phyloP scores from a whole-genome alignment of 257 asterid species.

The Solanum appendiculatum region DNA sequence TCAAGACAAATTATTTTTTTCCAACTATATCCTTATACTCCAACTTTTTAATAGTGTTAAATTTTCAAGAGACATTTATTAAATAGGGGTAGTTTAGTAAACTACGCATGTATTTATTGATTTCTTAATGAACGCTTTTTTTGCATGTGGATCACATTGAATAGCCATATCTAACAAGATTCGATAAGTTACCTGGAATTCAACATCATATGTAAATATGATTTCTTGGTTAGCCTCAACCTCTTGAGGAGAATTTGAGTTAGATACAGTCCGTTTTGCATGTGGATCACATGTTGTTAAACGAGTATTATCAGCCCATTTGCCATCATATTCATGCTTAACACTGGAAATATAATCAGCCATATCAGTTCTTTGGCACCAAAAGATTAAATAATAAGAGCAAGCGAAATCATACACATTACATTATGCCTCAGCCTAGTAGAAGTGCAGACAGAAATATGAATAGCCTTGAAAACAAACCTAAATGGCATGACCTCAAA shows the following conservation, averaged over 20 bases:
- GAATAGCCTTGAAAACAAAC: slow-evolving; percentile 9
- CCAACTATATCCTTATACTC: not conserved
- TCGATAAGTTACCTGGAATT: slow-evolving; percentile 34
- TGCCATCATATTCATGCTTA: slow-evolving; percentile 59
- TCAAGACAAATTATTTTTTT: not conserved
- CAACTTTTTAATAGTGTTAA: not conserved
- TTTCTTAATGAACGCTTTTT: not conserved
- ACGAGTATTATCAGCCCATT: slow-evolving; percentile 35
- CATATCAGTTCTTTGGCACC: not conserved
- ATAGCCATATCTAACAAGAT: not conserved
- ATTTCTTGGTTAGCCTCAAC: slow-evolving; percentile 59
- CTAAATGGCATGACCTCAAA: slow-evolving; percentile 70
- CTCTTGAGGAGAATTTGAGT: slow-evolving; percentile 59
- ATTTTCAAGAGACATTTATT: not conserved
- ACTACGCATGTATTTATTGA: not conserved
- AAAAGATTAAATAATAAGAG: not conserved
- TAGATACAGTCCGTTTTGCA: slow-evolving; percentile 38
- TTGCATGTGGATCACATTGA: not conserved
- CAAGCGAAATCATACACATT: not conserved
- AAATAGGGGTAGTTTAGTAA: not conserved
- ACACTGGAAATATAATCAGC: slow-evolving; percentile 25
- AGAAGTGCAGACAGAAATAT: not conserved
- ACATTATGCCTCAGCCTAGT: not conserved
- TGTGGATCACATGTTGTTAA: slow-evolving; percentile 60
- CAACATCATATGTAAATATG: slow-evolving; percentile 64